phyloP scores from a whole-genome alignment of 2,329 filamentous ascomycete species.

The Apiospora phragmitis region DNA sequence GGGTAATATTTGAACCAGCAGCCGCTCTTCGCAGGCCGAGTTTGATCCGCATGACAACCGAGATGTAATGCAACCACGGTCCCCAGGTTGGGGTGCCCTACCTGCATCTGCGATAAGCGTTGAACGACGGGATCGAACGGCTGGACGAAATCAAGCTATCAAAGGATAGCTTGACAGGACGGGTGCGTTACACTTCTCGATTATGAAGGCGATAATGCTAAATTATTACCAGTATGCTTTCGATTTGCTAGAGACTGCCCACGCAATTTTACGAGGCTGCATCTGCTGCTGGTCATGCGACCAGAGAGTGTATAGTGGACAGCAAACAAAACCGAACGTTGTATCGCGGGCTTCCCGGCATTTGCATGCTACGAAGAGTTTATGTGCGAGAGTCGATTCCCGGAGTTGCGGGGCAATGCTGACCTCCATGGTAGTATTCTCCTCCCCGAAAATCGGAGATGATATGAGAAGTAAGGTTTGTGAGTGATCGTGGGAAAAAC shows the following conservation, averaged over 20 bases:
- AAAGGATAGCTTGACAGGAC: neutral
- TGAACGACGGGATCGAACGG: neutral
- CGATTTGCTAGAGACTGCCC: neutral
- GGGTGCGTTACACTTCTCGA: neutral
- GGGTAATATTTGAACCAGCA: neutral
- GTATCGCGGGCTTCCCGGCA: neutral
- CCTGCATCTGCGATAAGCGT: neutral
- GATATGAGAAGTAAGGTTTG: neutral
- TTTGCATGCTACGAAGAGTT: neutral
- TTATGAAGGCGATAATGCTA: neutral
- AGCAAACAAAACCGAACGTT: slow-evolving; percentile 2
- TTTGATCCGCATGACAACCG: neutral
- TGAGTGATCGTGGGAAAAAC: neutral
- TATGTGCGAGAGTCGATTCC: neutral
- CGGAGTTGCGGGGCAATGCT: neutral
- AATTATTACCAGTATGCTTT: neutral
- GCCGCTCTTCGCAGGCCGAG: neutral
- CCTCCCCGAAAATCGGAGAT: neutral
- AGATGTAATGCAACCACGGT: slow-evolving; percentile 1
- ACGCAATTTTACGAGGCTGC: neutral
- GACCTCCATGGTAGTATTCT: neutral
- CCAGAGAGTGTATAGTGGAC: neutral
- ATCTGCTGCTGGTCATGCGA: neutral
- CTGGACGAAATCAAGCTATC: neutral
- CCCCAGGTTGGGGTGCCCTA: neutral